Evolutionary conservation across 2,329 filamentous ascomycete species (phyloP).

Genomic region (Metarhizium humberi): DNA sequence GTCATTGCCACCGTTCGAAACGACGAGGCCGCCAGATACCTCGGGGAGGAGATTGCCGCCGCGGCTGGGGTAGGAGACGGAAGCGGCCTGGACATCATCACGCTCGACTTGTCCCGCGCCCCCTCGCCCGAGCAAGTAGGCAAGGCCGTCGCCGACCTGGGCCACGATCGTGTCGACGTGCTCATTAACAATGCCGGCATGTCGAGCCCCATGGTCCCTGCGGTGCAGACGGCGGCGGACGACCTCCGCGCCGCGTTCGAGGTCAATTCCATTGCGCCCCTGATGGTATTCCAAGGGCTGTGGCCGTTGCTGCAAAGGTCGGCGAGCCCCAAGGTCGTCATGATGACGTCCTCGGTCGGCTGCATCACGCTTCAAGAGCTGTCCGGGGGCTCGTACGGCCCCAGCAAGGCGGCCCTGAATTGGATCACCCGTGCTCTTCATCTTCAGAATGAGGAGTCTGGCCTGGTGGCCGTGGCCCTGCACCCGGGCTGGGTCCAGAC

Average conservation of each 20-base stretch:
- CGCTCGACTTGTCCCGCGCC: slow-evolving; percentile 26
- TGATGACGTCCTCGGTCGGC: slow-evolving; percentile 25
- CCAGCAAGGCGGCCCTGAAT: slow-evolving; percentile 25
- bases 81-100: slow-evolving; percentile 24
- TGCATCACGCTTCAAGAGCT: slow-evolving; percentile 24
- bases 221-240: slow-evolving; percentile 17
- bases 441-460: slow-evolving; percentile 12
- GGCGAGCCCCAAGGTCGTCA: slow-evolving; percentile 22
- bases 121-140: slow-evolving; percentile 10
- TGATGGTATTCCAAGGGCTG: slow-evolving; percentile 25
- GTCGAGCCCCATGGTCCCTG: slow-evolving; percentile 17
- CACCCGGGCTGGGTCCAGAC: slow-evolving; percentile 31
- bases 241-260: slow-evolving; percentile 31
- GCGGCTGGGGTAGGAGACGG: slow-evolving; percentile 11
- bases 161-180: slow-evolving; percentile 33
- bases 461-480: slow-evolving; percentile 19
- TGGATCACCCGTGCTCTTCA: slow-evolving; percentile 22
- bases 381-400: slow-evolving; percentile 24
- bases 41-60: slow-evolving; percentile 14
- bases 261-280: slow-evolving; percentile 32
- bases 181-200: slow-evolving; percentile 44
- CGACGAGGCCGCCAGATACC: slow-evolving; percentile 8
- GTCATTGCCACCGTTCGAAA: slow-evolving; percentile 28
- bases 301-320: slow-evolving; percentile 25
- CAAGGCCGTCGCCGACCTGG: slow-evolving; percentile 16